phyloP scores from a whole-genome alignment of 202 grass and related monocot genomes.

The Cymbopogon flexuosus region DNA sequence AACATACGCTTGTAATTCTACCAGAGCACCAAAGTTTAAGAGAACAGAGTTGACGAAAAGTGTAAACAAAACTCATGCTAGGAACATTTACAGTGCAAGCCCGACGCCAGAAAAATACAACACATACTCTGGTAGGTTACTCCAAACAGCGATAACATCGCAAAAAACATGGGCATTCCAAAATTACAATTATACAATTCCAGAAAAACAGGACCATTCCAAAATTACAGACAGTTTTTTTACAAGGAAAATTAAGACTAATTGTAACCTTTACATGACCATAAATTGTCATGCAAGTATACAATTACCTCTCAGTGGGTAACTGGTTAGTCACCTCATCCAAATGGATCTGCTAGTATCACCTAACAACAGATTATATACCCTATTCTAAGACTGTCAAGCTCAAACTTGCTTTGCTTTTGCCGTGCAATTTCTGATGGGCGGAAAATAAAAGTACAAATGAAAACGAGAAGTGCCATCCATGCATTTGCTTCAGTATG shows the following conservation, averaged over 20 bases:
- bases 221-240: background rate
- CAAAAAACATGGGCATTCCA: no score
- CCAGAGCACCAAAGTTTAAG: background rate
- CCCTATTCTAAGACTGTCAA: background rate
- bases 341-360: background rate
- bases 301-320: background rate
- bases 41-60: background rate
- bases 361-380: slow-evolving; percentile 20
- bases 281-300: background rate
- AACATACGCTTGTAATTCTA: no score
- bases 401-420: background rate
- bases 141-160: background rate
- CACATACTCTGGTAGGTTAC: background rate
- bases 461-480: background rate
- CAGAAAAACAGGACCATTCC: background rate
- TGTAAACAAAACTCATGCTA: background rate
- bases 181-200: background rate
- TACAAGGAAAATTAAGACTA: background rate
- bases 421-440: background rate
- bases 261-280: slow-evolving; percentile 7
- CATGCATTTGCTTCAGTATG: background rate
- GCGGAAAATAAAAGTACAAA: background rate
- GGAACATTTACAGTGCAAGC: background rate
- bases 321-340: background rate
- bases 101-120: background rate